phyloP scores from a whole-genome alignment of 2,329 filamentous ascomycete species.

The Sarocladium kiliense region DNA sequence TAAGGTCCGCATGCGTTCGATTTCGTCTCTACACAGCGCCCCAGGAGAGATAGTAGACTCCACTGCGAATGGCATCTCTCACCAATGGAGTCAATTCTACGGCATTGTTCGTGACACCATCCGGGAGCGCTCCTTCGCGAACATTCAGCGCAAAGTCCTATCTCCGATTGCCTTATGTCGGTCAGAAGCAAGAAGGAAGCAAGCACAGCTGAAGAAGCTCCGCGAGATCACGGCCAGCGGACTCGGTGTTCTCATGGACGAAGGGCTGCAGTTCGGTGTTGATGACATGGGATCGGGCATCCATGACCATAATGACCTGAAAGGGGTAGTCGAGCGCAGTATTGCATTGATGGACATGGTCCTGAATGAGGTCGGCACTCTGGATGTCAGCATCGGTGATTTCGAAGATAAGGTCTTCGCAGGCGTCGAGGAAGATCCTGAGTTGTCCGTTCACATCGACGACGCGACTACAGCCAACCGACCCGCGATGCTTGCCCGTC shows the following conservation, averaged over 20 bases:
- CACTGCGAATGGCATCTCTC: conserved; percentile 34
- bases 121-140: conserved; percentile 62
- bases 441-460: conserved; percentile 48
- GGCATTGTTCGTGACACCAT: conserved; percentile 72
- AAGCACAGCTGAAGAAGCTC: conserved; percentile 63
- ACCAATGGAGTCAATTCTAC: conserved; percentile 69
- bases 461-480: conserved; percentile 37
- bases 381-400: conserved; percentile 57
- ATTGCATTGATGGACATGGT: conserved; percentile 84
- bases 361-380: conserved; percentile 61
- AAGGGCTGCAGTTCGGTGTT: conserved; percentile 67
- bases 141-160: conserved; percentile 67
- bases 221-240: conserved; percentile 80
- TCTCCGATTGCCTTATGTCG: conserved; percentile 74
- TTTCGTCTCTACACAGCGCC: conserved; percentile 16
- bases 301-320: conserved; percentile 50
- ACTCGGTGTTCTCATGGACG: conserved; percentile 80
- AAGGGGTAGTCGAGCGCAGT: conserved; percentile 71
- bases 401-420: conserved; percentile 63
- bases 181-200: conserved; percentile 70
- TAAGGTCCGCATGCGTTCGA: conserved; percentile 35
- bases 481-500: conserved; percentile 57
- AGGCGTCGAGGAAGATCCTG: conserved; percentile 56
- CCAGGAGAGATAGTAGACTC: conserved; percentile 23
- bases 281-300: conserved; percentile 47